Evolutionary conservation across 106 monocot genomes (phyloP).

Genomic region (Dactylorhiza incarnata): DNA sequence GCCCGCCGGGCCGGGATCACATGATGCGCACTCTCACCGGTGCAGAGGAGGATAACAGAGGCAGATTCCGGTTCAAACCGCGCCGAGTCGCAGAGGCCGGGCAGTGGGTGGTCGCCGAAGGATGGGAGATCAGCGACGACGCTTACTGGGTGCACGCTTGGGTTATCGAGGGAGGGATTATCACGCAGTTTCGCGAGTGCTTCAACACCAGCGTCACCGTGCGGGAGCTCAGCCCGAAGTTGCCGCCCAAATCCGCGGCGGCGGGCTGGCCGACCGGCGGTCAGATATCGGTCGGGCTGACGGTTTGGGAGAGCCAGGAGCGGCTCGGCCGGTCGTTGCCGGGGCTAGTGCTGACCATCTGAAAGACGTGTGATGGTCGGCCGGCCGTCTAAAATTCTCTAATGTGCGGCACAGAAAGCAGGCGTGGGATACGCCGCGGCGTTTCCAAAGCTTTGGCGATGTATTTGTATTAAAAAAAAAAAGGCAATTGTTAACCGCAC

Average conservation of each 20-base stretch:
- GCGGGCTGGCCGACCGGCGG: not conserved
- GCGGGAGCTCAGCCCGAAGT: conserved; percentile 8
- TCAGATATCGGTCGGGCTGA: not conserved
- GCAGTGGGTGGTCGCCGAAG: conserved; percentile 39
- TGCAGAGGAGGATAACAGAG: not conserved
- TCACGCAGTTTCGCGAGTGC: conserved; percentile 39
- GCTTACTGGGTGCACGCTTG: conserved; percentile 52
- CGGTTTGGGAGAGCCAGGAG: conserved; percentile 25
- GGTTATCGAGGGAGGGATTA: conserved; percentile 29
- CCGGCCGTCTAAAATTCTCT: not conserved
- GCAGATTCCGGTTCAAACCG: conserved; percentile 24
- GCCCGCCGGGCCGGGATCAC: conserved; percentile 37
- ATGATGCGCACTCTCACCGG: conserved; percentile 41
- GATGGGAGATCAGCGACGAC: conserved; percentile 21
- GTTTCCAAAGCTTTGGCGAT: no score
- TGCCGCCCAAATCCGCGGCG: not conserved
- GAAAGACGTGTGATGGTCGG: not conserved
- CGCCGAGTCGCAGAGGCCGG: conserved; percentile 24
- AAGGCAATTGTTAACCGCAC: no score
- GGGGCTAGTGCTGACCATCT: conserved; percentile 24
- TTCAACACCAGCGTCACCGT: conserved; percentile 41
- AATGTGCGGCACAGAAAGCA: no score
- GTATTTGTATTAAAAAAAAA: no score
- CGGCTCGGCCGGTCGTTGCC: conserved; percentile 18
- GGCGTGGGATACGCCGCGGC: no score